Evolutionary conservation across 1,139 yeast genomes (phyloP).

Genomic region (Hemisphaericaspora xylofermentans): DNA sequence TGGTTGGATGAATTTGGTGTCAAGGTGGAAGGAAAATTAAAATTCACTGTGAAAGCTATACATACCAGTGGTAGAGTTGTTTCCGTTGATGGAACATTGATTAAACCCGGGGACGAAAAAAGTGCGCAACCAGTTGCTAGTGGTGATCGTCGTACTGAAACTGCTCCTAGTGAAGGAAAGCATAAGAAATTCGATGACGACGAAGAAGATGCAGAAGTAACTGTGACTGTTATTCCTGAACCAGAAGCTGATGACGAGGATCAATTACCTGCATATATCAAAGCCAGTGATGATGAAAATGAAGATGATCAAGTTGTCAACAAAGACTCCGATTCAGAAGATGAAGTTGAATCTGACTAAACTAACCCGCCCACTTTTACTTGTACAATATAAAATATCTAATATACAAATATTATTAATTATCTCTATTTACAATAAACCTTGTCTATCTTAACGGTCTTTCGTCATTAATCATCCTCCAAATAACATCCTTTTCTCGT

Average conservation of each 20-base stretch:
- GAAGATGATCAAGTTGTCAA: slow-evolving; percentile 30
- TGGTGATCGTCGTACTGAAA: slow-evolving; percentile 25
- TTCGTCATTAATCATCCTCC: slow-evolving; percentile 75
- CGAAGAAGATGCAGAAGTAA: slow-evolving; percentile 18
- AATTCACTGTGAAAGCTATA: slow-evolving; percentile 69
- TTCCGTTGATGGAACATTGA: slow-evolving; percentile 80
- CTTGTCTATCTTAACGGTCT: slow-evolving; percentile 25
- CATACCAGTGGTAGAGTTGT: slow-evolving; percentile 80
- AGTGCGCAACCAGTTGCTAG: slow-evolving; percentile 53
- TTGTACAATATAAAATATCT: slow-evolving; percentile 1
- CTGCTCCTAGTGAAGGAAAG: slow-evolving; percentile 22
- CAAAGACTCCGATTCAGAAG: slow-evolving; percentile 29
- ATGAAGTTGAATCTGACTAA: slow-evolving; percentile 26
- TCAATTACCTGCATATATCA: slow-evolving; percentile 19
- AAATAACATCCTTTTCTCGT: slow-evolving; percentile 58
- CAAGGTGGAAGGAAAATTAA: slow-evolving; percentile 76
- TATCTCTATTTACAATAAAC: slow-evolving; percentile 5
- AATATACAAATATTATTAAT: not conserved
- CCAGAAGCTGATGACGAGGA: slow-evolving; percentile 26
- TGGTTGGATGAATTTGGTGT: slow-evolving; percentile 79
- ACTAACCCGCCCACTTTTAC: not conserved
- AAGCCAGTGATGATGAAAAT: slow-evolving; percentile 21
- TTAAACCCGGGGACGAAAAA: slow-evolving; percentile 58
- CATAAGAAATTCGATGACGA: slow-evolving; percentile 47
- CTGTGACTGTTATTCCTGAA: slow-evolving; percentile 27